Percentiles rank a stretch among this genome's conserved stretches.
These are phyloP conservation scores for Tulasnella sp. DNA, from an alignment of 768 basidiomycete genomes.

Conservation along the genomic window DNA sequence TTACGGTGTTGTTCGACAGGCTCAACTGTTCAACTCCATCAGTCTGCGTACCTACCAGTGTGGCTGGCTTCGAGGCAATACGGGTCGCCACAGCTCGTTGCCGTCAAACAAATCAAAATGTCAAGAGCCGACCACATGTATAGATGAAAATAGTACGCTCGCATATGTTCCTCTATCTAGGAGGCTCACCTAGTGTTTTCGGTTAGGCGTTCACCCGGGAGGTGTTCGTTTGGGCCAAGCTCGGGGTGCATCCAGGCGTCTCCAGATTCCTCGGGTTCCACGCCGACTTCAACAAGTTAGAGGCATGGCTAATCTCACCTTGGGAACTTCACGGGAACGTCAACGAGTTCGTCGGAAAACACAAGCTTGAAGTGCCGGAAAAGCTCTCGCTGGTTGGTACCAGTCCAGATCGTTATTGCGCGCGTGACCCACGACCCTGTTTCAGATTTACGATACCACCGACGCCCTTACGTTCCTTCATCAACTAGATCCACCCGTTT, in stretches of 20 bases:
- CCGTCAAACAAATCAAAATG: conserved; percentile 1
- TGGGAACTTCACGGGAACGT: background rate
- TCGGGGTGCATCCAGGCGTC: background rate
- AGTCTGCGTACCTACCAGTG: background rate
- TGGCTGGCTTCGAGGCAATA: background rate
- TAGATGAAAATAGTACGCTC: background rate
- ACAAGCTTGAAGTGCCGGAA: background rate
- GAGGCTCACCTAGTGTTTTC: background rate
- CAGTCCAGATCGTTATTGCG: no score
- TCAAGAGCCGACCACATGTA: background rate
- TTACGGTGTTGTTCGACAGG: background rate
- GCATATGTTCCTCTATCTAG: background rate
- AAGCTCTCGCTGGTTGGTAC: background rate
- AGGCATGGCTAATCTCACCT: background rate
- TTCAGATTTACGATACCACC: background rate
- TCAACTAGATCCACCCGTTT: background rate
- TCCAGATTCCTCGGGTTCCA: background rate
- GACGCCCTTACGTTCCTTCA: background rate
- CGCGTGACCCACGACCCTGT: background rate
- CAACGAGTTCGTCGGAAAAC: background rate
- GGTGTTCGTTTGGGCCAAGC: background rate
- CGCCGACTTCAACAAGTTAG: background rate
- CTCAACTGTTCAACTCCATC: background rate
- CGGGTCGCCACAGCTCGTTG: background rate
- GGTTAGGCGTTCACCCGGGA: background rate